Percentiles rank a stretch among this genome's conserved stretches.
These are phyloP conservation scores for Trametes sanguinea DNA, from an alignment of 768 basidiomycete species.

Conservation along the genomic window DNA sequence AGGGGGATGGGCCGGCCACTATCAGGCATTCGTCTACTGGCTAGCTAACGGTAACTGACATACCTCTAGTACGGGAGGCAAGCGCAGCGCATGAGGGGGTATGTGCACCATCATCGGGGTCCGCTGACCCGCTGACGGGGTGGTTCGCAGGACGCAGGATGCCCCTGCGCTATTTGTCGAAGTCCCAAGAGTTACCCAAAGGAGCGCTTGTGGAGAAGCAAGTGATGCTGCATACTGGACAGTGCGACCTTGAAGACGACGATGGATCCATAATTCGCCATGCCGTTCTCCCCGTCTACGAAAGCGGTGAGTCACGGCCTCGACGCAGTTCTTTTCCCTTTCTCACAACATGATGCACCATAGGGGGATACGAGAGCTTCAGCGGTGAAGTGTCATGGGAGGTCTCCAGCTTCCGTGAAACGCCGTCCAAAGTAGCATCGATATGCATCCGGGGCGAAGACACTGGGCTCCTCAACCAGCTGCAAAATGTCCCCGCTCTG, in stretches of 20 bases:
- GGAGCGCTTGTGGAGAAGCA: constrained; percentile 77
- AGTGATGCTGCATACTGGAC: constrained; percentile 68
- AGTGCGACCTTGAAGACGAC: constrained; percentile 47
- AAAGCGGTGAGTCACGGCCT: constrained; percentile 39
- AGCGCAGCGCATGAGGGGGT: constrained; percentile 35
- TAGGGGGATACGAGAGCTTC: constrained; percentile 6
- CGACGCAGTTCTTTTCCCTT: background rate
- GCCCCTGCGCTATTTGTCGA: constrained; percentile 58
- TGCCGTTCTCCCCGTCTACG: constrained; percentile 39
- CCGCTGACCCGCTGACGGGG: background rate
- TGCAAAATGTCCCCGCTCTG: constrained; percentile 23
- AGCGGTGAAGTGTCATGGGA: constrained; percentile 46
- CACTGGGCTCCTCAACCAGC: background rate
- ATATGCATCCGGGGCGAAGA: constrained; percentile 31
- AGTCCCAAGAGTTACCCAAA: constrained; percentile 67
- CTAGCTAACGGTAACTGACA: constrained; percentile 45
- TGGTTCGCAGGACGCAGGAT: constrained; percentile 20
- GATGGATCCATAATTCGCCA: constrained; percentile 46
- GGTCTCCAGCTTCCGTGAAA: constrained; percentile 46
- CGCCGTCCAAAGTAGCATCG: constrained; percentile 43
- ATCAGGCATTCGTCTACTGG: constrained; percentile 75
- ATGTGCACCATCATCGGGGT: background rate
- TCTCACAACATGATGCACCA: background rate
- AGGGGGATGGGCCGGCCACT: constrained; percentile 61
- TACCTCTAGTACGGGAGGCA: constrained; percentile 44